Evolutionary conservation across 2,329 filamentous ascomycete genomes (phyloP), one percentile per base, ranked within the genome.

Genomic region (Colletotrichum cordylinicola): DNA sequence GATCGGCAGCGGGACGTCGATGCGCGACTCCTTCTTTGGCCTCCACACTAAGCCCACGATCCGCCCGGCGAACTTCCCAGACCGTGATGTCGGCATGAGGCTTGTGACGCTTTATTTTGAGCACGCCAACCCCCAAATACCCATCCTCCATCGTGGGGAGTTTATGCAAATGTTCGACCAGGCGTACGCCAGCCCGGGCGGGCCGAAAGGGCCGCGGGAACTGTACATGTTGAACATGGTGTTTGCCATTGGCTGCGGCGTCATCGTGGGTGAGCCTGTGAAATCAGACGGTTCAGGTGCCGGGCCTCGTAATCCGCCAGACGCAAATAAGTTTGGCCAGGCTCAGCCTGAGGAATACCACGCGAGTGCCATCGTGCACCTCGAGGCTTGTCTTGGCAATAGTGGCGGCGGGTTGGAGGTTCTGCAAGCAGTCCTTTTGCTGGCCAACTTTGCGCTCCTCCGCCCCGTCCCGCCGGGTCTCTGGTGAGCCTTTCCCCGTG

Each of bases 1-100:
- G 21, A 61, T 86, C 29, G 88, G 90, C 43, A 89, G 90, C 52
- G 93, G 93, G 48, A 95, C 95, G 21, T 95, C 94, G 15, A 97
- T 98, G 94, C 91, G 96, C 75, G 96, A 98, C 84, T 98, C 96
- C 0, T 98, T 98, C 88, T 98, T 98, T 82, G 96, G 96, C n/a
- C 87, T 98, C 60, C 96, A 98, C 80, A 98, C 95, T 4, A 96
- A 94, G 80, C 95, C 96, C 2, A 95, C 93, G 18, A 97, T 98
- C 82, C 93, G 94, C 77, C 94, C 94, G 60, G 96, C 96, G 1
- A 90, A 92, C 1, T 98, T 98, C 80, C 97, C 97, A 0, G 92
- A 94, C 77, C 92, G 91, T 78, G 91, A 94, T 37, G 88, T 98
- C 4, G 96, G 93, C 1, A 85, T 91, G 70, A 91, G 92, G 75